Evolutionary conservation across 2,329 filamentous ascomycete species (phyloP), one percentile per base, ranked within the genome.

Genomic region (Colletotrichum noveboracense): DNA sequence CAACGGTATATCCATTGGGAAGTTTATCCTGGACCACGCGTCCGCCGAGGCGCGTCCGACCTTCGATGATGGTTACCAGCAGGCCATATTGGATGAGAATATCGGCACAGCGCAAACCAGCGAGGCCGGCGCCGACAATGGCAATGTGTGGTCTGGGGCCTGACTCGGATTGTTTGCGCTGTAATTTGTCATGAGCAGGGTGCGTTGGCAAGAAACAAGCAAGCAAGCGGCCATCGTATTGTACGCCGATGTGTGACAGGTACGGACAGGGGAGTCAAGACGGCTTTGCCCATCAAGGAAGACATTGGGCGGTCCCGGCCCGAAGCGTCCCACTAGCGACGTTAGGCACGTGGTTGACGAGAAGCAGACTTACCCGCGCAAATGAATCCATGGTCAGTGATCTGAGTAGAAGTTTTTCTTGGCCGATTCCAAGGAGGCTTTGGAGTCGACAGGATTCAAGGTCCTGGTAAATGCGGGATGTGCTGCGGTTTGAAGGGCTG

Each of bases 41-140:
- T 2, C 94, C 94, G 13, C 94, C 94, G 52, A 95, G 81, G 8
- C 94, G 89, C 79, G 93, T 84, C 18, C 94, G 88, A 10, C 90
- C 94, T 81, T 96, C 94, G 21, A 95, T 85, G 14, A 95, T 86
- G 0, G 93, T 94, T 14, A 95, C 93, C 52, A 89, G 86, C 79
- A 93, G 91, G 18, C 93, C 93, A 81, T 91, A 87, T 71, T 90
- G 88, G 4, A 94, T 84, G 0, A 96, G 85, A 3, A 95, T 82
- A 78, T 94, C 92, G 68, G 93, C 93, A 80, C 93, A 94, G 77
- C 93, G 88, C n/a, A 96, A 86, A 0, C 94, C 94, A 7, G 93
- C 89, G 30, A 95, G 87, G 7, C 94, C 94, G 52, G 93, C 93
- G 21, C 94, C 94, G 52, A 96, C 85, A n/a, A 96, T 86, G 36